These are phyloP conservation scores for Globisporangium echinulatum DNA, from an alignment of 352 stramenopile species.

Conservation along the genomic window DNA sequence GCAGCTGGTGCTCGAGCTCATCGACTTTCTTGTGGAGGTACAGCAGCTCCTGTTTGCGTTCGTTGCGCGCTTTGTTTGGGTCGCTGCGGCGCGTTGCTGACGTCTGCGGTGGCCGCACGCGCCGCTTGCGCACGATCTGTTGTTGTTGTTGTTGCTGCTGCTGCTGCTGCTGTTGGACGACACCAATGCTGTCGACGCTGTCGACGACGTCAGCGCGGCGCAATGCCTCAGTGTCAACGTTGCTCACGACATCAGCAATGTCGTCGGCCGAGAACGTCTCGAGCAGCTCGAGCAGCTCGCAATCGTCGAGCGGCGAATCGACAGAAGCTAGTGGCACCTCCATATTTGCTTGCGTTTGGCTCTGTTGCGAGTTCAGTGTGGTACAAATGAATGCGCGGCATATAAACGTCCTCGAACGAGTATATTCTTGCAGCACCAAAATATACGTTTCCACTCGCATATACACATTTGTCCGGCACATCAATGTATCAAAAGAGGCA, in stretches of 20 bases:
- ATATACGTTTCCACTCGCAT: too few relatives aligned
- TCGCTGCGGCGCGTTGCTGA: neutral
- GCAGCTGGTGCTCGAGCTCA: neutral
- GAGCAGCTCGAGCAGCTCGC: slow-evolving; percentile 4
- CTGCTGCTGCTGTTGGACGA: neutral
- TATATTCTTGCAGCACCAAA: too few relatives aligned
- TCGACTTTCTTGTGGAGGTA: neutral
- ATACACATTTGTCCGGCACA: too few relatives aligned
- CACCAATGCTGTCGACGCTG: neutral
- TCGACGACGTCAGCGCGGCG: neutral
- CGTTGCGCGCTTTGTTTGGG: neutral
- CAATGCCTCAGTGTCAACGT: neutral
- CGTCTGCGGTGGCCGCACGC: neutral
- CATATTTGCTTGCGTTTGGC: too few relatives aligned
- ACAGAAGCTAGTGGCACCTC: too few relatives aligned
- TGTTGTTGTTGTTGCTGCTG: neutral
- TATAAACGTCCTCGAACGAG: too few relatives aligned
- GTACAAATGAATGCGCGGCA: too few relatives aligned
- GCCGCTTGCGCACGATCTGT: neutral
- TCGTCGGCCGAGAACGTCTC: slow-evolving; percentile 1
- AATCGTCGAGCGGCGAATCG: too few relatives aligned
- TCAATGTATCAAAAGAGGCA: too few relatives aligned
- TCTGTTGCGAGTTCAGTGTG: too few relatives aligned
- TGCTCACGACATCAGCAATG: neutral
- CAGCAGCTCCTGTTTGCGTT: too few relatives aligned